phyloP scores from a whole-genome alignment of 352 stramenopile genomes.

The Pythium rhizo-oryzae region DNA sequence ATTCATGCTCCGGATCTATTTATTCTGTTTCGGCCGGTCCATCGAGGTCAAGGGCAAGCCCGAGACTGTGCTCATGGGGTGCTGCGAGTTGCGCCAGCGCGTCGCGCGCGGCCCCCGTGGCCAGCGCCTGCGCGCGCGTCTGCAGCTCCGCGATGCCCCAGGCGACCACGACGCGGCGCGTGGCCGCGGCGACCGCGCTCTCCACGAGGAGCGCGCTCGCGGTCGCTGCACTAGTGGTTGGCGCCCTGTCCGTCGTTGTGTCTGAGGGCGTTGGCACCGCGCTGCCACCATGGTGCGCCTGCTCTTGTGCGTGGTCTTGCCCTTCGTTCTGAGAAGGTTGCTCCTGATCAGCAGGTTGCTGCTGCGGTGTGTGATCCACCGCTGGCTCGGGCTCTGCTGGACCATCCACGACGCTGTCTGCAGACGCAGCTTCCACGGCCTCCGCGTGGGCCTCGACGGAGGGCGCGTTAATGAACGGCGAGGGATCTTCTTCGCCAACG shows the following conservation, averaged over 20 bases:
- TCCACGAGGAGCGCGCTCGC: slow-evolving; percentile 9
- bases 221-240: too few species aligned
- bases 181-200: slow-evolving; percentile 25
- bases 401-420: background rate
- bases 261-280: background rate
- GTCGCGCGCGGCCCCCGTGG: slow-evolving; percentile 17
- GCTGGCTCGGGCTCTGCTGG: background rate
- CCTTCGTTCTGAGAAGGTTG: background rate
- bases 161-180: slow-evolving; percentile 23
- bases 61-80: too few species aligned
- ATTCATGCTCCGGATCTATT: slow-evolving; percentile 11
- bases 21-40: background rate
- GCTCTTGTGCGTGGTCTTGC: background rate
- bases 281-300: background rate
- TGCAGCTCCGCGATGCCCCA: slow-evolving; percentile 32
- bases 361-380: background rate
- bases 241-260: too few species aligned
- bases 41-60: too few species aligned
- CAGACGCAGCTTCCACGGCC: background rate
- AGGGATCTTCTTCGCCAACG: background rate
- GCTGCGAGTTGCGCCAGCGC: slow-evolving; percentile 6
- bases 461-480: background rate
- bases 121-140: slow-evolving; percentile 34
- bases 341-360: background rate
- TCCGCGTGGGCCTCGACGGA: too few species aligned